phyloP scores from a whole-genome alignment of 2,329 filamentous ascomycete genomes.

The Penicillium sp. region DNA sequence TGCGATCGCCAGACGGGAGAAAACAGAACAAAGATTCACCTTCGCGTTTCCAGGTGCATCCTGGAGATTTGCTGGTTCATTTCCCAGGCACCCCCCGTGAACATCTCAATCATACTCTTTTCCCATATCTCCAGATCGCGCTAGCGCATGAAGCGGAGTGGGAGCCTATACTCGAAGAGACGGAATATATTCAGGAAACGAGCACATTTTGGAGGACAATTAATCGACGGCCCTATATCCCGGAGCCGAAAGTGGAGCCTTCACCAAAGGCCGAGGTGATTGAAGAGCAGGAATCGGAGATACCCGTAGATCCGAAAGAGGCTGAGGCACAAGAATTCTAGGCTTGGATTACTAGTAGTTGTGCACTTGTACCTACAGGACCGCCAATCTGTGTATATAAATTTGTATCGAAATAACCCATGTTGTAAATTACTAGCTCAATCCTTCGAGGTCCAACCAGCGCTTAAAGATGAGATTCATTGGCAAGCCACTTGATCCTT shows the following conservation, averaged over 20 bases:
- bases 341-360: neutral
- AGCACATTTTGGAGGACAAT: neutral
- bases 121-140: neutral
- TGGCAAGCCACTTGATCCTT: neutral
- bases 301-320: neutral
- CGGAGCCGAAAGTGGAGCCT: neutral
- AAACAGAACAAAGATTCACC: neutral
- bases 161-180: neutral
- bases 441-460: neutral
- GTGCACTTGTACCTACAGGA: neutral
- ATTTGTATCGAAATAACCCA: neutral
- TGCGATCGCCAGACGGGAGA: constrained; percentile 17
- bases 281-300: neutral
- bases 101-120: neutral
- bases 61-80: constrained; percentile 32
- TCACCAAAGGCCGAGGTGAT: neutral
- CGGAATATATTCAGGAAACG: neutral
- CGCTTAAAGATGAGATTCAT: neutral
- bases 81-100: constrained; percentile 23
- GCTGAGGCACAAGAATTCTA: neutral
- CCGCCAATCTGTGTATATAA: neutral
- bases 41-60: neutral
- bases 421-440: neutral
- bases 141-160: neutral
- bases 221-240: neutral